Conservation (phyloP, 73 alveolate genomes). For the Tetrahymena malaccensis region DNA sequence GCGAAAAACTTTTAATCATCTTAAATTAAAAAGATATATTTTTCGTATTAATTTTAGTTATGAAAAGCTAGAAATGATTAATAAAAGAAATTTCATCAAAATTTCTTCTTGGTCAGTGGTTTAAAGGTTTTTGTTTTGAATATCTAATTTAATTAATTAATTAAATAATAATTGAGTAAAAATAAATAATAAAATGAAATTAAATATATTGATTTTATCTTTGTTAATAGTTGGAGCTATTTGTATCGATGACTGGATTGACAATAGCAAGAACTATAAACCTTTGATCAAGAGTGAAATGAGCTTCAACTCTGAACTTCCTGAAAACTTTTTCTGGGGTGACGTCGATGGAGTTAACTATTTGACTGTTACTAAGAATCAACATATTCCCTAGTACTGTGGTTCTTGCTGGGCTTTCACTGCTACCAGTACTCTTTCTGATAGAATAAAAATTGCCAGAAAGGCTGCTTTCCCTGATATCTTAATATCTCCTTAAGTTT, state of each 20-base stretch:
- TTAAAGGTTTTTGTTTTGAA: background rate
- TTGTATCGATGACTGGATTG: background rate
- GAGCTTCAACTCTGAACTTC: slow-evolving; percentile 9
- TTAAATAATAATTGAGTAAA: background rate
- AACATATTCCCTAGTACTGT: slow-evolving; percentile 68
- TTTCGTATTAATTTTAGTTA: background rate
- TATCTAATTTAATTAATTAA: background rate
- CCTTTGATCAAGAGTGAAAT: background rate
- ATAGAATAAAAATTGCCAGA: slow-evolving; percentile 67
- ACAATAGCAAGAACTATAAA: background rate
- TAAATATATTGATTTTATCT: background rate
- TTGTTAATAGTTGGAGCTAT: background rate
- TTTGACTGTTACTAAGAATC: slow-evolving; percentile 53
- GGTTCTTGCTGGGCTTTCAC: slow-evolving; percentile 91
- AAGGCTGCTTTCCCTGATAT: slow-evolving; percentile 80
- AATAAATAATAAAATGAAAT: background rate
- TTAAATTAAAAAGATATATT: background rate
- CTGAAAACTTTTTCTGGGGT: slow-evolving; percentile 64
- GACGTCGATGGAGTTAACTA: slow-evolving; percentile 74
- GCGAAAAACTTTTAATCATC: background rate
- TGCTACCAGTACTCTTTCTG: slow-evolving; percentile 65
- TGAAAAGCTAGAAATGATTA: background rate
- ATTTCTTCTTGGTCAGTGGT: background rate
- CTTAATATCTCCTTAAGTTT: slow-evolving; percentile 64
- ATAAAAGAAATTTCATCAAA: background rate